Conservation (phyloP, 2,329 filamentous ascomycete species). For the Pyrenochaeta sp. region DNA sequence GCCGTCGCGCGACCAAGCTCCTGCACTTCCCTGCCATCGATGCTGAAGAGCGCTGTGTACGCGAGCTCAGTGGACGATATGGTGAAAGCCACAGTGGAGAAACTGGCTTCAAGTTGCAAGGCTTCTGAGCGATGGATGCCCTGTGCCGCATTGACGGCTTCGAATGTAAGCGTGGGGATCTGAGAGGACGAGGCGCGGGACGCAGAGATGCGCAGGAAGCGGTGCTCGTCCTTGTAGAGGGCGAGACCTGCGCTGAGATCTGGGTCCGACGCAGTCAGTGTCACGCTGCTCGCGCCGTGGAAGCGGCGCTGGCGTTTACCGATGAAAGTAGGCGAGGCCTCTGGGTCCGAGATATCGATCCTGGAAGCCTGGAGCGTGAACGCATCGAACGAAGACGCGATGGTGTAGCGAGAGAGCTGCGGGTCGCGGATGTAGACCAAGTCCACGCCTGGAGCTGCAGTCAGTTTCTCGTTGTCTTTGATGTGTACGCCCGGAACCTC, state of each 20-base stretch:
- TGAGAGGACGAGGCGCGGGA: conserved; percentile 1
- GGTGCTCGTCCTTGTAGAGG: conserved; percentile 27
- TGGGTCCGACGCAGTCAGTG: neutral
- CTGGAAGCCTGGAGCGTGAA: conserved; percentile 9
- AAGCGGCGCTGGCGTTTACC: conserved; percentile 19
- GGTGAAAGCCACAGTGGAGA: neutral
- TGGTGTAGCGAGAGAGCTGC: conserved; percentile 5
- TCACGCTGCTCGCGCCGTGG: conserved; percentile 13
- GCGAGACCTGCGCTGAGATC: conserved; percentile 9
- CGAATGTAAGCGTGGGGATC: neutral
- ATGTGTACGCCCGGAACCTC: neutral
- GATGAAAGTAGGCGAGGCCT: conserved; percentile 17
- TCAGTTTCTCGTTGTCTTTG: conserved; percentile 3
- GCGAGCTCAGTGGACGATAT: conserved; percentile 11
- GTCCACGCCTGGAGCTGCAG: conserved; percentile 2
- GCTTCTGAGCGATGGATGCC: conserved; percentile 1
- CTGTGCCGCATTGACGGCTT: conserved; percentile 17
- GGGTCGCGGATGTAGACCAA: conserved; percentile 12
- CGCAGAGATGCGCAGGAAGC: conserved; percentile 20
- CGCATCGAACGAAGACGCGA: neutral
- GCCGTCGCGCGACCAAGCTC: conserved; percentile 7
- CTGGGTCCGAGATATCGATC: conserved; percentile 6
- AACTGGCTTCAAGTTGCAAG: neutral
- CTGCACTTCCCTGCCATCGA: neutral
- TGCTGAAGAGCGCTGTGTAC: conserved; percentile 7